phyloP scores from a whole-genome alignment of 2,329 filamentous ascomycete genomes.

The Cryphonectria parasitica region DNA sequence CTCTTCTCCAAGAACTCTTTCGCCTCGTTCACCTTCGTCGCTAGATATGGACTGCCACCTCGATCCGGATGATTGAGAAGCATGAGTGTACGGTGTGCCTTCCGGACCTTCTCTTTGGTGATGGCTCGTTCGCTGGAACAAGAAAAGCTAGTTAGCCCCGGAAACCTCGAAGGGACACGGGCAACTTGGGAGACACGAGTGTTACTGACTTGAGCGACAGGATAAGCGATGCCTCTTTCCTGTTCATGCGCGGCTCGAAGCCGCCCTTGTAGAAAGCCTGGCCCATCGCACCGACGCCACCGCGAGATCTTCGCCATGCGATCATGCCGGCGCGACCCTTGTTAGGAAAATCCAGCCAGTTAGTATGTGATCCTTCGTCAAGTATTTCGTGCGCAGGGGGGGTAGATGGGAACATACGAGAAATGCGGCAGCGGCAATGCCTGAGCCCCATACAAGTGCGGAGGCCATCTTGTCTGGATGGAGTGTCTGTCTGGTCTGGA shows the following conservation, averaged over 20 bases:
- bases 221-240: constrained; percentile 87
- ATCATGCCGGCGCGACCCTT: constrained; percentile 92
- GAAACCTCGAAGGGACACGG: background rate
- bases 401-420: constrained; percentile 47
- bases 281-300: constrained; percentile 77
- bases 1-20: constrained; percentile 93
- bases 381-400: background rate
- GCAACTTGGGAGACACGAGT: background rate
- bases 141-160: background rate
- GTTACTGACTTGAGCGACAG: constrained; percentile 77
- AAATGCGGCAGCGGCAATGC: constrained; percentile 68
- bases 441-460: constrained; percentile 60
- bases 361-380: constrained; percentile 3
- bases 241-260: constrained; percentile 95
- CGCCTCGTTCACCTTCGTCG: constrained; percentile 97
- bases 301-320: constrained; percentile 81
- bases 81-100: constrained; percentile 95
- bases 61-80: constrained; percentile 97
- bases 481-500: constrained; percentile 20
- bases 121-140: constrained; percentile 75
- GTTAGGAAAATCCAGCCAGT: background rate
- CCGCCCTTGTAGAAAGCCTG: constrained; percentile 97
- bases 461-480: constrained; percentile 56
- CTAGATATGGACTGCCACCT: constrained; percentile 93
- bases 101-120: constrained; percentile 91